phyloP scores from a whole-genome alignment of 495 filamentous ascomycete species.

The Aspergillus avenaceus region DNA sequence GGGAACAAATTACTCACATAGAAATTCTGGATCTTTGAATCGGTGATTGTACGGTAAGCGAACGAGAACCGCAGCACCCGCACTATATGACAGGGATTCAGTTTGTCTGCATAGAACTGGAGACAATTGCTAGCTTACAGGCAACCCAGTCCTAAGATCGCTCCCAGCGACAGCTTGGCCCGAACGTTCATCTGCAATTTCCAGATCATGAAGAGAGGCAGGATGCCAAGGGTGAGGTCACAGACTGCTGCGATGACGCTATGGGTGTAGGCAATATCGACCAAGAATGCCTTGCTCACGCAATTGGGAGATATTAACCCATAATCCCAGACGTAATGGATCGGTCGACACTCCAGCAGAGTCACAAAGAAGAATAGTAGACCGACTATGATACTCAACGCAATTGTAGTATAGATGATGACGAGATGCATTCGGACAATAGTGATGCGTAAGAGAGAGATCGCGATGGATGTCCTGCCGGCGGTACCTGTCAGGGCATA shows the following conservation, averaged over 20 bases:
- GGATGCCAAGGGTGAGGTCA: constrained; percentile 28
- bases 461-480: constrained; percentile 31
- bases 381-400: constrained; percentile 3
- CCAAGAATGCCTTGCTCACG: constrained; percentile 3
- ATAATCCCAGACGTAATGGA: constrained; percentile 28
- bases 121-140: constrained; percentile 19
- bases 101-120: too few species aligned
- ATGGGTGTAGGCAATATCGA: constrained; percentile 26
- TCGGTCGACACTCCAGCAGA: constrained; percentile 24
- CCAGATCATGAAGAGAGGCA: constrained; percentile 23
- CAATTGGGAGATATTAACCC: constrained; percentile 6
- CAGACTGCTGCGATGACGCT: constrained; percentile 22
- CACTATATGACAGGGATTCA: constrained; percentile 9
- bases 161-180: constrained; percentile 22
- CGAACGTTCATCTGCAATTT: constrained; percentile 23
- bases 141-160: constrained; percentile 25
- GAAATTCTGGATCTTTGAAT: constrained; percentile 21
- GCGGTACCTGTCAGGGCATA: constrained; percentile 27
- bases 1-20: constrained; percentile 24
- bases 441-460: constrained; percentile 34
- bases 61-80: constrained; percentile 23
- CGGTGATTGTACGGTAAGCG: constrained; percentile 23
- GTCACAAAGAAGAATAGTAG: constrained; percentile 24
- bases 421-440: constrained; percentile 15
- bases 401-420: constrained; percentile 24